Base-by-base conservation (phyloP, 78 protist genomes). In the Dictyostelium capitatum region DNA sequence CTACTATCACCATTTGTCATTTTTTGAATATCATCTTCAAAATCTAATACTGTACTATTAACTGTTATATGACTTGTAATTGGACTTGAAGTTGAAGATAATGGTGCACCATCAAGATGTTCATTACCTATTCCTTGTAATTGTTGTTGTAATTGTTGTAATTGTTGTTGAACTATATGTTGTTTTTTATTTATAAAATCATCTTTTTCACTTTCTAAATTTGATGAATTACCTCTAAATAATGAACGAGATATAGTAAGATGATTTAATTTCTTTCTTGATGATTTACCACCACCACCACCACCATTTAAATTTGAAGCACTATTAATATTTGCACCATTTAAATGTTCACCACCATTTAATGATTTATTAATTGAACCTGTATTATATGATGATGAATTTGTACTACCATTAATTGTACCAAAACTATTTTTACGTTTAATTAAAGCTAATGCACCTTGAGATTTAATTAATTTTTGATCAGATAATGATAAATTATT, bases 21-120 rank as follows among this genome's bases (percentile, higher is more conserved):
- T 54, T 79, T 79, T 43, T 79, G 83, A 30, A 79, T 54, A 25
- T 79, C 83, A 56, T 79, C 83, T 56, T 79, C 83, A 79, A 43
- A 79, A 12, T 79, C 83, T 28, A 43, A 25, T 54, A 79, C 43
- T 17, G 72, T 56, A 32, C 72, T 54, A 79, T 54, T 79, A 4
- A 79, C 70, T 25, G 56, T 79, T 17, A 79, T 79, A 32, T 79
- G 62, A 11, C 67, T 50, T n/a, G 82, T 43, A 5, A 77, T 77
- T 37, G 82, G 82, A 9, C 53, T 43, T 73, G 75, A 12, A 28
- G 75, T 32, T 72, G 79, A 41, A 15, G 50, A 20, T 46, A 64
- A 28, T 77, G 79, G 19, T 6, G 41, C 20, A 19, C 32, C 20
- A 19, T 20, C 46, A 43, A 25, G 48, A 17, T 20, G 79, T 4